Evolutionary conservation across 163 green algal species (phyloP).

Genomic region (Chlorella variabilis): DNA sequence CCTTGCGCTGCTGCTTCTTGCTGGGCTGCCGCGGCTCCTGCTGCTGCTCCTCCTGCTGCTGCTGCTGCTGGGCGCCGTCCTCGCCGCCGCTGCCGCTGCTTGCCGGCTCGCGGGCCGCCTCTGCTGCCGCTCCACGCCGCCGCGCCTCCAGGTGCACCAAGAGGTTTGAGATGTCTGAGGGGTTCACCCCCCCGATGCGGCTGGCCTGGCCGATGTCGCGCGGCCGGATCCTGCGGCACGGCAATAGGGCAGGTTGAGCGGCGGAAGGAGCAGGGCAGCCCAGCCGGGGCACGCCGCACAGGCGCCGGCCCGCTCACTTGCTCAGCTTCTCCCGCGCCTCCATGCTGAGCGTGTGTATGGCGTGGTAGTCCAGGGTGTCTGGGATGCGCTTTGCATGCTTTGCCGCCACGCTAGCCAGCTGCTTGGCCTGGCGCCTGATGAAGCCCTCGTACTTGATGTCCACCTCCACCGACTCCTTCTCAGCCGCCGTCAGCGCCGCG

Average conservation of each 20-base stretch:
- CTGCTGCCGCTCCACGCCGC: constrained; percentile 34
- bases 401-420: constrained; percentile 60
- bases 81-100: neutral
- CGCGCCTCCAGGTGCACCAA: constrained; percentile 90
- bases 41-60: neutral
- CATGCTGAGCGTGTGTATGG: constrained; percentile 83
- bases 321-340: constrained; percentile 94
- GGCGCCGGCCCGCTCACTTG: constrained; percentile 50
- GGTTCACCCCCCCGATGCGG: constrained; percentile 92
- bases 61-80: neutral
- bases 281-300: neutral
- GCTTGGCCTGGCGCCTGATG: constrained; percentile 72
- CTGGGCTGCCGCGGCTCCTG: constrained; percentile 28
- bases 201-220: constrained; percentile 88
- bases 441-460: constrained; percentile 98
- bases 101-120: no score
- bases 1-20: constrained; percentile 49
- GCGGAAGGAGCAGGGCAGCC: no score
- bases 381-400: constrained; percentile 77
- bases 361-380: constrained; percentile 84
- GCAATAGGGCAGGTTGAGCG: no score
- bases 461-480: constrained; percentile 92
- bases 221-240: constrained; percentile 61
- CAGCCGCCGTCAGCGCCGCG: constrained; percentile 27
- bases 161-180: constrained; percentile 90